These are phyloP conservation scores for Lentinula aciculospora DNA, from an alignment of 768 basidiomycete species.

Conservation along the genomic window DNA sequence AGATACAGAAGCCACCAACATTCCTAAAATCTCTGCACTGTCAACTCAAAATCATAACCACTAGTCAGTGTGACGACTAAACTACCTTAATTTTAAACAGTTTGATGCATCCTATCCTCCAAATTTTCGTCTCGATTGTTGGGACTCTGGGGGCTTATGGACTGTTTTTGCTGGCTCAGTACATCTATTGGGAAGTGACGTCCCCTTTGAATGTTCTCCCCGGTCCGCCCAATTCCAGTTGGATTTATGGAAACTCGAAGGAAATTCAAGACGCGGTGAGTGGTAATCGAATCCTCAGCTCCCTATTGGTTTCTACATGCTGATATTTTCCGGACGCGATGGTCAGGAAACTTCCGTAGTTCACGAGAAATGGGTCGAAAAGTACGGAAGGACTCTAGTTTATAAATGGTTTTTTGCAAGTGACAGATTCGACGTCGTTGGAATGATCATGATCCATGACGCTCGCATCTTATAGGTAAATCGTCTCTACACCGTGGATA, in stretches of 20 bases:
- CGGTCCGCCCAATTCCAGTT: slow-evolving; percentile 27
- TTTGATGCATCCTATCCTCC: not conserved
- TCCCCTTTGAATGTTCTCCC: slow-evolving; percentile 11
- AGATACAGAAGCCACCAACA: too few relatives aligned
- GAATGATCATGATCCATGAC: not conserved
- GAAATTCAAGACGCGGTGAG: slow-evolving; percentile 21
- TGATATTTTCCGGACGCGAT: not conserved
- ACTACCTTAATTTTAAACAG: too few relatives aligned
- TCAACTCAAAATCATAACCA: not conserved
- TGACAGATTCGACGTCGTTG: slow-evolving; percentile 10
- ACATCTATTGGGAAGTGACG: not conserved
- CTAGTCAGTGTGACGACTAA: too few relatives aligned
- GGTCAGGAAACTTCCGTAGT: slow-evolving; percentile 15
- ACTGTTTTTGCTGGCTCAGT: not conserved
- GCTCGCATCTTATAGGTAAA: slow-evolving; percentile 15
- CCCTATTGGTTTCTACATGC: too few relatives aligned
- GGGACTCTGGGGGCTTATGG: not conserved
- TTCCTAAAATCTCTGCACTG: too few relatives aligned
- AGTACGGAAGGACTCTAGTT: slow-evolving; percentile 28
- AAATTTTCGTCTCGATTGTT: not conserved
- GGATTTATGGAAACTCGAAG: slow-evolving; percentile 27
- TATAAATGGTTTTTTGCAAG: slow-evolving; percentile 26
- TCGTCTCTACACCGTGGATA: slow-evolving; percentile 40
- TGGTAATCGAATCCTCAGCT: too few relatives aligned
- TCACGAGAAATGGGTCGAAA: slow-evolving; percentile 26